phyloP scores from a whole-genome alignment of 768 basidiomycete genomes.

The Cyclocybe cylindracea region DNA sequence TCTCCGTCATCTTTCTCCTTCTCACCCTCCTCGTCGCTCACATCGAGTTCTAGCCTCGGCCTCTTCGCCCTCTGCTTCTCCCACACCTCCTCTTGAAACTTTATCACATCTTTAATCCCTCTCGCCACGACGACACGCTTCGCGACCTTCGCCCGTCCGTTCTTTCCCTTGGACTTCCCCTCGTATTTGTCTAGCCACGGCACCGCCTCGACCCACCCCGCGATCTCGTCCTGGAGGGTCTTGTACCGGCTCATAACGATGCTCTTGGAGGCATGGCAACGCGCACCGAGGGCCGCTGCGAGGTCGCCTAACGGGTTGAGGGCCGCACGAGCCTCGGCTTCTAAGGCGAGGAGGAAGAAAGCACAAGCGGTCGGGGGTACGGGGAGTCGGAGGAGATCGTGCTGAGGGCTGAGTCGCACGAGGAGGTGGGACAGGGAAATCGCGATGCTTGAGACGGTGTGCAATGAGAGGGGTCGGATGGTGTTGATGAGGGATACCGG shows the following conservation, averaged over 20 bases:
- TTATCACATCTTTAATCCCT: constrained; percentile 68
- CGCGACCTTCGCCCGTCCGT: constrained; percentile 58
- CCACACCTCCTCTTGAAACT: constrained; percentile 67
- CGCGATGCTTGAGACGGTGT: constrained; percentile 44
- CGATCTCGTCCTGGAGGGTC: constrained; percentile 58
- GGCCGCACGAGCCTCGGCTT: constrained; percentile 58
- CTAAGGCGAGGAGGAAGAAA: constrained; percentile 66
- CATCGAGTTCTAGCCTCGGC: constrained; percentile 39
- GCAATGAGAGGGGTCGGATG: constrained; percentile 42
- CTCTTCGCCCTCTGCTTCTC: constrained; percentile 32
- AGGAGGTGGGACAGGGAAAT: constrained; percentile 45
- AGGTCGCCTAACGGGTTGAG: constrained; percentile 58
- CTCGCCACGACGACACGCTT: constrained; percentile 68
- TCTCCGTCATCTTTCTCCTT: too few species aligned
- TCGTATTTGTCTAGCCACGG: constrained; percentile 73
- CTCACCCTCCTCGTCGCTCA: constrained; percentile 26
- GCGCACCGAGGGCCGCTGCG: constrained; percentile 53
- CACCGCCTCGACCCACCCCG: constrained; percentile 59
- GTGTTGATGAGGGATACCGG: constrained; percentile 36
- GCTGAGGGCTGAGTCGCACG: constrained; percentile 35
- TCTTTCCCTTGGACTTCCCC: constrained; percentile 46
- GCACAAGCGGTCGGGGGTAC: constrained; percentile 63
- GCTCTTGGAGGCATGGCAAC: constrained; percentile 49
- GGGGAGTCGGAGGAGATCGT: constrained; percentile 37
- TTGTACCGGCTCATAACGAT: constrained; percentile 74